Conservation (phyloP, 2,329 filamentous ascomycete genomes). For the Aspergillus sp. region DNA sequence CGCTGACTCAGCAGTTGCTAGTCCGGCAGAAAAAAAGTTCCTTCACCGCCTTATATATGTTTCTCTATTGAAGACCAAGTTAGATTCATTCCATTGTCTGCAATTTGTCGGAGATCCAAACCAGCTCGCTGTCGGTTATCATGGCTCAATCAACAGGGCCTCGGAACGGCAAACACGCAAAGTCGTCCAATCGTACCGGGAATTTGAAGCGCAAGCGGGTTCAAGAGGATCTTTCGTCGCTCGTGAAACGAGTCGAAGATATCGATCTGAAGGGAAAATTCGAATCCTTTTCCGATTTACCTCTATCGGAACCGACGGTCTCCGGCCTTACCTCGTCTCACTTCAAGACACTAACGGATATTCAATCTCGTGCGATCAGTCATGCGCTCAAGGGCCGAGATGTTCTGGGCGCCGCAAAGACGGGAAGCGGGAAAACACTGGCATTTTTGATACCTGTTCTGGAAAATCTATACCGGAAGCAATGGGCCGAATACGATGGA, state of each 20-base stretch:
- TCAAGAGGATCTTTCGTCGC: conserved; percentile 43
- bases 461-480: conserved; percentile 84
- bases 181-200: conserved; percentile 27
- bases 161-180: conserved; percentile 30
- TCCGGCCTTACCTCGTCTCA: conserved; percentile 81
- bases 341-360: conserved; percentile 86
- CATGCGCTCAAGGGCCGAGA: conserved; percentile 81
- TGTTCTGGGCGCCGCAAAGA: conserved; percentile 92
- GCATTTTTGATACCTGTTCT: conserved; percentile 90
- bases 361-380: conserved; percentile 87
- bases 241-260: conserved; percentile 45
- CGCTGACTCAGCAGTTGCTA: conserved; percentile 35
- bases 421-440: conserved; percentile 91
- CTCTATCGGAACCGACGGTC: conserved; percentile 77
- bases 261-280: conserved; percentile 50
- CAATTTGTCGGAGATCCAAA: background rate
- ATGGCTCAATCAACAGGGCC: conserved; percentile 35
- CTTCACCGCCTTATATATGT: conserved; percentile 22
- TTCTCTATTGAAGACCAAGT: conserved; percentile 6
- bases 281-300: conserved; percentile 77
- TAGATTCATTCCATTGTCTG: background rate
- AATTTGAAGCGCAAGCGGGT: conserved; percentile 49
- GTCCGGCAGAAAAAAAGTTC: conserved; percentile 29
- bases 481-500: conserved; percentile 89
- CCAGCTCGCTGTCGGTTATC: conserved; percentile 10